Evolutionary conservation across 208 protist genomes (phyloP).

Genomic region (Leishmania tarentolae): DNA sequence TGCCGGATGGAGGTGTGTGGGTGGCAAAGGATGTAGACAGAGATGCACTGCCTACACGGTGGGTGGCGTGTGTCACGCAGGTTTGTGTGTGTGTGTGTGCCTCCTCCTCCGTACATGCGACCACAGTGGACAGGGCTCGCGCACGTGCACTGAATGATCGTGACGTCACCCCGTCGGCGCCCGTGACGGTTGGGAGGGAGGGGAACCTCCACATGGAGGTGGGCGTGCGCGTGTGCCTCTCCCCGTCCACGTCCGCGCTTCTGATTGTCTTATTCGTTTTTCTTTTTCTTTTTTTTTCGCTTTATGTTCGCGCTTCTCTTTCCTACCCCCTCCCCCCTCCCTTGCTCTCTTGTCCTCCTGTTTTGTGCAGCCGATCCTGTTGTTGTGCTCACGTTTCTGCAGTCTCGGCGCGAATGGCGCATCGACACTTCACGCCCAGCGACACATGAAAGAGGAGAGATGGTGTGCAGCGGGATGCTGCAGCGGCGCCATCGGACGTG

Average conservation of each 20-base stretch:
- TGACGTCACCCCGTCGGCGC: background rate
- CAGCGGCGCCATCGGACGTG: background rate
- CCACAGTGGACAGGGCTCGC: background rate
- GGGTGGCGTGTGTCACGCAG: background rate
- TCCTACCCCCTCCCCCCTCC: background rate
- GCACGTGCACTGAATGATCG: background rate
- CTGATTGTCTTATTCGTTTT: background rate
- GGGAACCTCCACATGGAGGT: background rate
- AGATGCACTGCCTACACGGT: background rate
- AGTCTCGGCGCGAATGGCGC: background rate
- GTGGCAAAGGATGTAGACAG: background rate
- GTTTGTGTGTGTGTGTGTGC: background rate
- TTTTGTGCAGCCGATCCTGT: background rate
- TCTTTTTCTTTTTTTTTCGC: background rate
- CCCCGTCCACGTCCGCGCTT: background rate
- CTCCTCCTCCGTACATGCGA: background rate
- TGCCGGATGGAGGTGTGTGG: background rate
- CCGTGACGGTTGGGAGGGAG: background rate
- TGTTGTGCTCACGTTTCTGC: background rate
- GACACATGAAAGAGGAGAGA: background rate
- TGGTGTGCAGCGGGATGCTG: background rate
- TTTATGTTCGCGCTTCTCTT: too few relatives aligned
- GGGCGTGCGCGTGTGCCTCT: background rate
- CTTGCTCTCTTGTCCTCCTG: background rate
- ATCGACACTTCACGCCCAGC: background rate